These are phyloP conservation scores for Butyriboletus appendiculatus DNA, from an alignment of 1,284 basidiomycete species.

Conservation along the genomic window DNA sequence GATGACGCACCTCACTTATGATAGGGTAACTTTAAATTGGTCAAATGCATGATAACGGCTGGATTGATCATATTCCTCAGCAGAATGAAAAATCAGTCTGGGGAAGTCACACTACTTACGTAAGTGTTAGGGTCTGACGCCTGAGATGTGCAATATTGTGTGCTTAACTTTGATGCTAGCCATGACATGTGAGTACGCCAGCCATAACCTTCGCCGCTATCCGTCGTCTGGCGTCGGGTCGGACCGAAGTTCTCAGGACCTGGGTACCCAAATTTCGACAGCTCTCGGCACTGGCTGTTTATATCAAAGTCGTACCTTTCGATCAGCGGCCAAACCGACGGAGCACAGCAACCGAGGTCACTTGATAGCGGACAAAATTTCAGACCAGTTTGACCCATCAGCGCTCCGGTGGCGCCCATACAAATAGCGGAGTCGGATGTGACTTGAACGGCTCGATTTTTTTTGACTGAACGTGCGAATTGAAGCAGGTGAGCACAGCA, in stretches of 20 bases:
- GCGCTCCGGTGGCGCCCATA: neutral
- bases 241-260: slow-evolving; percentile 3
- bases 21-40: neutral
- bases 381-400: slow-evolving; percentile 3
- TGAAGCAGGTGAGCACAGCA: slow-evolving; percentile 12
- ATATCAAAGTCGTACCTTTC: slow-evolving; percentile 12
- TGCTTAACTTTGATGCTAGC: neutral
- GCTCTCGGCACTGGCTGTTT: slow-evolving; percentile 8
- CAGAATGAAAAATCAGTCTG: slow-evolving; percentile 2
- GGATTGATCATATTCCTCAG: neutral
- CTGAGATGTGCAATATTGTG: neutral
- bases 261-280: neutral
- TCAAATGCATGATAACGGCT: neutral
- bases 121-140: slow-evolving; percentile 2
- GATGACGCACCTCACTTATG: neutral
- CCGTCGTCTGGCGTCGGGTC: neutral
- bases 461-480: slow-evolving; percentile 18
- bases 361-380: neutral
- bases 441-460: neutral
- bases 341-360: slow-evolving; percentile 19
- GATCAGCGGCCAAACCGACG: slow-evolving; percentile 16
- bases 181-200: neutral
- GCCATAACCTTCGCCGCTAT: neutral
- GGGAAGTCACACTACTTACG: slow-evolving; percentile 17
- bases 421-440: neutral